Evolutionary conservation across 768 basidiomycete genomes (phyloP).

Genomic region (Porpolomopsis calyptriformis): DNA sequence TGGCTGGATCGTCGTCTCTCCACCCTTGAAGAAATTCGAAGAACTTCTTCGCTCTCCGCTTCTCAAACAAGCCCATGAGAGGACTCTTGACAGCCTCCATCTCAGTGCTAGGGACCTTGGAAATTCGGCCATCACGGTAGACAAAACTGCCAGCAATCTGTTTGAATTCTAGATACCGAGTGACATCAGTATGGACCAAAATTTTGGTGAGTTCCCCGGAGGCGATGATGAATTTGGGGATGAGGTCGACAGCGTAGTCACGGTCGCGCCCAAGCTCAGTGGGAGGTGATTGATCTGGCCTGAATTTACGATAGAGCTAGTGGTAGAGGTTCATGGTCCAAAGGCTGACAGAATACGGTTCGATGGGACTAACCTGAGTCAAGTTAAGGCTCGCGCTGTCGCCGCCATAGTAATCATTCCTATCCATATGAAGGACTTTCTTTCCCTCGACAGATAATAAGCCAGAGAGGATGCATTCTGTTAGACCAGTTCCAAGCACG

Average conservation of each 20-base stretch:
- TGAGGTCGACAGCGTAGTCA: constrained; percentile 95
- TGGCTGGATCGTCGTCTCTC: constrained; percentile 91
- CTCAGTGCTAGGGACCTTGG: constrained; percentile 95
- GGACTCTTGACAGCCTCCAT: constrained; percentile 93
- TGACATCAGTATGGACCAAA: constrained; percentile 97
- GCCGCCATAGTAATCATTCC: constrained; percentile 98
- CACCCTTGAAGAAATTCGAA: constrained; percentile 94
- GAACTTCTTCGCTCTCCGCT: constrained; percentile 95
- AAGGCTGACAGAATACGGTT: too few species aligned
- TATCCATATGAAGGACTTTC: constrained; percentile 98
- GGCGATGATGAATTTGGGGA: constrained; percentile 99
- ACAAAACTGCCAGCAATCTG: constrained; percentile 98
- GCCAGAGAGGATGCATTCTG: constrained; percentile 97
- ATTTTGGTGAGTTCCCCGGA: constrained; percentile 96
- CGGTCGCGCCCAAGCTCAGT: constrained; percentile 87
- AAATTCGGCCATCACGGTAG: constrained; percentile 92
- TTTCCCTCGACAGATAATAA: constrained; percentile 98
- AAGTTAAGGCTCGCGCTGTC: constrained; percentile 95
- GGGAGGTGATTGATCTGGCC: constrained; percentile 64
- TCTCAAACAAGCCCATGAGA: constrained; percentile 99
- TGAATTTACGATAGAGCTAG: constrained; percentile 94
- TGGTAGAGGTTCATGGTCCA: constrained; percentile 1
- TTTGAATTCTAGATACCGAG: constrained; percentile 98
- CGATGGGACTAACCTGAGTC: constrained; percentile 59
- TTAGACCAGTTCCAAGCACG: constrained; percentile 92